phyloP scores from a whole-genome alignment of 768 basidiomycete genomes.

The Hericium coralloides region DNA sequence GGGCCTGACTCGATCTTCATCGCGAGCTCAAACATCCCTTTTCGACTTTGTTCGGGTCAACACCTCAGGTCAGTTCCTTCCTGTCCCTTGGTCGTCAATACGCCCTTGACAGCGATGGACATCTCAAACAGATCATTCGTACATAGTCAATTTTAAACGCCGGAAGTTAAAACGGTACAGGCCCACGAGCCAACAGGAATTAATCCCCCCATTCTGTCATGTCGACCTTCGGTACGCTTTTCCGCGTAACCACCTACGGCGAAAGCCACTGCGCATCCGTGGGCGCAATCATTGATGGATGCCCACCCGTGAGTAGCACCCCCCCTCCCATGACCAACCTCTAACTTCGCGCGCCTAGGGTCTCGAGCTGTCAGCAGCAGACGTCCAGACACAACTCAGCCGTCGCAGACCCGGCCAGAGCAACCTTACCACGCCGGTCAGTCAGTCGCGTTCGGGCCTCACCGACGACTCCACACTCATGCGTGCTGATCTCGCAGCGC shows the following conservation, averaged over 20 bases:
- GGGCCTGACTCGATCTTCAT: neutral
- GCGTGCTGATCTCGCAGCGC: conserved; percentile 40
- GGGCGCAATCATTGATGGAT: conserved; percentile 95
- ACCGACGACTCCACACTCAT: neutral
- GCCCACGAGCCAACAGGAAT: too few relatives aligned
- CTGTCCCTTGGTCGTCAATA: too few relatives aligned
- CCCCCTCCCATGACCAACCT: neutral
- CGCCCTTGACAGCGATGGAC: too few relatives aligned
- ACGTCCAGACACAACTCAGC: conserved; percentile 88
- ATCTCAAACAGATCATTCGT: too few relatives aligned
- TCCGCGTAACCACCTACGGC: conserved; percentile 94
- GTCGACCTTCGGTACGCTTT: conserved; percentile 90
- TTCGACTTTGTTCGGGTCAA: neutral
- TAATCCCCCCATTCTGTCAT: conserved; percentile 31
- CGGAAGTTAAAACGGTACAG: too few relatives aligned
- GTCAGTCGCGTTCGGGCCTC: conserved; percentile 21
- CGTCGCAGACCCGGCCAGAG: conserved; percentile 93
- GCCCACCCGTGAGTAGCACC: conserved; percentile 68
- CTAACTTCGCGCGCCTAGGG: conserved; percentile 43
- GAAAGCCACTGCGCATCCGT: conserved; percentile 97
- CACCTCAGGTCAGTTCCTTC: neutral
- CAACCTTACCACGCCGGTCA: conserved; percentile 89
- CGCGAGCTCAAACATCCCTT: neutral
- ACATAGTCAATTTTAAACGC: too few relatives aligned
- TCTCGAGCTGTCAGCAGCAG: conserved; percentile 63